Evolutionary conservation across 1,284 basidiomycete genomes (phyloP), one percentile per base, ranked within the genome.

Genomic region (Ustilago tritici): DNA sequence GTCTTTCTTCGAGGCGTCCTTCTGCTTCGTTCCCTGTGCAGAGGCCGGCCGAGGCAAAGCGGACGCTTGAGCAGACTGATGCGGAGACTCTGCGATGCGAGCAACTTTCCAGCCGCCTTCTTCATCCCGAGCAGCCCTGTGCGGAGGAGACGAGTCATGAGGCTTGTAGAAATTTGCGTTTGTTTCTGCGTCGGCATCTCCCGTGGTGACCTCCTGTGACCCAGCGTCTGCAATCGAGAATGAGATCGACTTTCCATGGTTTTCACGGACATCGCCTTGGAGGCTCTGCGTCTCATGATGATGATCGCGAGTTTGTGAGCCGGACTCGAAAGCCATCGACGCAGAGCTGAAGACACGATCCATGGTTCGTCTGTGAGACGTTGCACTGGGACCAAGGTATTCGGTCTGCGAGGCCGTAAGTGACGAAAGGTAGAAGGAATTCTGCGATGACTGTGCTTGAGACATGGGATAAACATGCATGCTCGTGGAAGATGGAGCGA

Each of bases 161-260:
- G 72, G 72, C 72, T 63, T 60, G 49, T 56, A 55, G 67, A 76
- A 76, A 76, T 70, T 76, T 76, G 58, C 32, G 49, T 31, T 50
- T 19, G 49, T 19, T 43, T 10, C 6, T 35, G 43, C 43, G 15
- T 19, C 11, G 6, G 17, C 14, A 23, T 56, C 35, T 7, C 17
- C 32, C 11, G 31, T 50, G 2, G 38, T 34, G 12, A 19, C 19
- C 11, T 57, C 52, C 28, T 47, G 64, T 10, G 56, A 50, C 36
- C 34, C 53, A n/a, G 28, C 36, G 9, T 35, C 47, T 19, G 11
- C 19, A 9, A 36, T 47, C 6, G 53, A 32, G 35, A 15, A 36
- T 9, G 9, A 15, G 8, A 41, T 32, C 19, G 52, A 40, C 46
- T 50, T 41, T 15, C 35, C 56, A 35, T 61, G 15, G 34, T 54